A percentile compares a stretch with the other conserved stretches of the same genome.
These are phyloP conservation scores for Sideroxylon spinosum DNA, from an alignment of 179 eudicot species.

Conservation along the genomic window DNA sequence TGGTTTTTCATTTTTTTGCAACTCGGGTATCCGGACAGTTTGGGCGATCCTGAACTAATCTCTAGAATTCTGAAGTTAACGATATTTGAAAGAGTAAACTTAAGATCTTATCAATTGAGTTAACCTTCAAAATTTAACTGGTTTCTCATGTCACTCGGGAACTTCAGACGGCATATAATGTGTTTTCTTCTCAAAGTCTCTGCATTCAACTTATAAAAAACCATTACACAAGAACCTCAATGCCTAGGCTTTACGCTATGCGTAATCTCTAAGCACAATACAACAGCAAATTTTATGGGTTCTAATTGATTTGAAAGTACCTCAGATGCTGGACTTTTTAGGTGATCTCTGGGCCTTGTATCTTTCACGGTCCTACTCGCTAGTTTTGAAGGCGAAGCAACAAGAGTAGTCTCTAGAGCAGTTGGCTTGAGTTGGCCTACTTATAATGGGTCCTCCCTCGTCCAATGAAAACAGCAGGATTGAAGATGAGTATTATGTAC, in stretches of 20 bases:
- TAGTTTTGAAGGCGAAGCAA: conserved; percentile 46
- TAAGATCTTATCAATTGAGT: too few relatives aligned
- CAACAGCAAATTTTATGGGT: background rate
- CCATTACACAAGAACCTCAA: background rate
- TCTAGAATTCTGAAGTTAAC: too few relatives aligned
- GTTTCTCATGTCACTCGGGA: conserved; percentile 40
- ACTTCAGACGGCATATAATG: background rate
- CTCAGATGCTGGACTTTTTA: conserved; percentile 59
- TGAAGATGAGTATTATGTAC: background rate
- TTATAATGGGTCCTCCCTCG: background rate
- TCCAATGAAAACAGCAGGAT: background rate
- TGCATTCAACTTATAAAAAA: background rate
- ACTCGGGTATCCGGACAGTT: too few relatives aligned
- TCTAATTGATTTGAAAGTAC: conserved; percentile 30
- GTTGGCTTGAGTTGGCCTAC: conserved; percentile 52
- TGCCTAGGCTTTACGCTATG: background rate
- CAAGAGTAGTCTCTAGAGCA: conserved; percentile 35
- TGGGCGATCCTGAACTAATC: too few relatives aligned
- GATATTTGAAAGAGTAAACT: too few relatives aligned
- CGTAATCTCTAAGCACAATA: background rate
- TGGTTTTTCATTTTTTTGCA: conserved; percentile 64
- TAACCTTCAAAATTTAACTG: conserved; percentile 51
- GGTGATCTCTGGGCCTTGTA: conserved; percentile 70
- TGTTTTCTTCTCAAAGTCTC: background rate
- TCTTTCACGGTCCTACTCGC: conserved; percentile 49